Evolutionary conservation across 345 rosid species (phyloP), one percentile per base, ranked within the genome.

Genomic region (Schrenkiella parvula): DNA sequence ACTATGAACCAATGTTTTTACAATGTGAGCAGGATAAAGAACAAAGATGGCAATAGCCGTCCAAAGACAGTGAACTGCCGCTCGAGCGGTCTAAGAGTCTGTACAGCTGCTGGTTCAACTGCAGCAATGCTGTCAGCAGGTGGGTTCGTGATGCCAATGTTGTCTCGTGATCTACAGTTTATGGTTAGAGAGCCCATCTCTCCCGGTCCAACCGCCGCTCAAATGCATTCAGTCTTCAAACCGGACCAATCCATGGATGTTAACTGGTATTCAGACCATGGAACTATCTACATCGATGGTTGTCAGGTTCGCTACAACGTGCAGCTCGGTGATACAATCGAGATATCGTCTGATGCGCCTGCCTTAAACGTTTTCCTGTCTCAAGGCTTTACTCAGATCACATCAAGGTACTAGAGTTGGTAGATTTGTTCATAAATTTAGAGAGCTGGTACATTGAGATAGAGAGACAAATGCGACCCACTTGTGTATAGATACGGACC

Each of bases 91-190:
- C 81, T 93, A 26, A 85, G 96, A 86, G 83, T 89, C 56, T 93
- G 95, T 41, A 88, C 91, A 35, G 90, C 97, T 12, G 87, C 90
- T 56, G 98, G 97, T 50, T 89, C 96, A 43, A 89, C 98, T 0
- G 95, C 95, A 5, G 96, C 99, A 64, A 93, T 89, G 95, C 87
- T 73, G 21, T 93, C 97, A 13, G 95, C 95, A 8, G 96, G 99
- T 72, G 98, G 97, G 59, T 85, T 82, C 21, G 54, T 73, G 34
- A 86, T 93, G 95, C 92, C 96, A 29, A 83, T 84, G 64, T 66
- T 84, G 60, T 89, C 92, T 35, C 74, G 55, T 51, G 89, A 87
- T 78, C 85, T 89, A 51, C 95, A 91, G 37, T 93, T 84, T 41
- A 85, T 93, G 96, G 95, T 91, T 34, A 89, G 98, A 74, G 96